Base-by-base conservation (phyloP, 2,329 filamentous ascomycete genomes). In the Trichoderma polysporum region DNA sequence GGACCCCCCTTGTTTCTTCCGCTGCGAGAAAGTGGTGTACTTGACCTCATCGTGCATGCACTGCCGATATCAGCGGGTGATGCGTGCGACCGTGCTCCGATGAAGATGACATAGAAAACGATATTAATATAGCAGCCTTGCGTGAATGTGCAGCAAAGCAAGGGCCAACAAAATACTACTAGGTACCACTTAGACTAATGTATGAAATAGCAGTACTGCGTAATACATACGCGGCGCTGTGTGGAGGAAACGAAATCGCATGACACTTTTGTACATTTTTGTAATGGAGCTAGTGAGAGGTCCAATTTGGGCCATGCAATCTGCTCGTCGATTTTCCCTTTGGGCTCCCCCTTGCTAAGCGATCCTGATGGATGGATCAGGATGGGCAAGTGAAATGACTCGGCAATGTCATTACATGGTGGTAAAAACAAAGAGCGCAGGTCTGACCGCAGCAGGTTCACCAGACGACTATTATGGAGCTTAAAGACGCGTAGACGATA, bases 31-130 rank as follows among this genome's bases (percentile, higher is more conserved):
- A 29, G 49, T 27, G 49, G 31, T 45, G 41, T 31, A 15, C 25
- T 35, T 56, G 27, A 56, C 50, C 50, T 56, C 27, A 64, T 64
- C 50, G 37, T 54, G 60, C 60, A 64, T 64, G 50, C 60, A 54
- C 60, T 64, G 60, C 60, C 60, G 49, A 64, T 45, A 33, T 47
- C 39, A 39, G 47, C n/a, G 31, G 50, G n/a, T 39, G 53, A 39
- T 15, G 53, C 39, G 50, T 63, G 47, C 47, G 59, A 31, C 49
- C 25, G 35, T 41, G 49, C 60, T 29, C 45, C 12, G 25, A 54
- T 15, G 17, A 58, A 58, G 37, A 58, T 31, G 35, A 41, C 25
- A n/a, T 10, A 45, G 35, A 33, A 62, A 52, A 41, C 17, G 31
- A 53, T 4, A 53, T 53, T 62, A 62, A 39, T 52, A 62, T 39